Evolutionary conservation across 1,284 basidiomycete species (phyloP), one percentile per base, ranked within the genome.

Genomic region (Clitocybe nebularis): DNA sequence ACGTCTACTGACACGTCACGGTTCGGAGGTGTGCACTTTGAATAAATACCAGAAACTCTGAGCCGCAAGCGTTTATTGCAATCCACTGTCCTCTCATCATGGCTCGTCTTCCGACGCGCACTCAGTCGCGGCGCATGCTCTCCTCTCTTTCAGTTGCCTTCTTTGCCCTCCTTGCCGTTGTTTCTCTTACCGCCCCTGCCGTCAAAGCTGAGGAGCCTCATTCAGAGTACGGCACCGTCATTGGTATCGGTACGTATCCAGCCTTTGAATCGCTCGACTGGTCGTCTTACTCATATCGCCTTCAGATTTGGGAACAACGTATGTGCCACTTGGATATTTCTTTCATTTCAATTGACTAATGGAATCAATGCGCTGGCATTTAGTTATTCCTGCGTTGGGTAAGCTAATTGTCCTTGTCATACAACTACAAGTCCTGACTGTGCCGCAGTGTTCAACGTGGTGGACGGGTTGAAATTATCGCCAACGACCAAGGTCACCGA

Each of bases 401-500:
- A 48, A 50, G 77, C 4, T 32, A 16, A 22, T 13, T 1, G 9
- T 11, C 2, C 2, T 11, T 17, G 3, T 11, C 8, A 14, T 17
- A 8, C 16, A 34, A 17, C 16, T 42, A 9, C 20, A 17, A 45
- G 3, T 4, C 13, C 9, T n/a, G 5, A 42, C 2, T 3, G 37
- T 23, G 21, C n/a, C 9, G 26, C 52, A 91, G 93, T 75, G 90
- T 97, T 44, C 90, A 93, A 69, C 86, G 87, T 46, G 86, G 86
- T 48, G 93, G 92, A 55, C 88, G 89, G 56, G 93, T 96, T 29
- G 93, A 97, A 69, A 96, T 95, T 56, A 93, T 95, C 59, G 90
- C 93, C 64, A 96, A 96, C 70, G 93, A 95, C 74, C 93, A 96
- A 66, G 93, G 93, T 65, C 89, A 96, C 71, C 89, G 93, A 68